Evolutionary conservation across 768 basidiomycete genomes (phyloP).

Genomic region (Inosperma sp.): DNA sequence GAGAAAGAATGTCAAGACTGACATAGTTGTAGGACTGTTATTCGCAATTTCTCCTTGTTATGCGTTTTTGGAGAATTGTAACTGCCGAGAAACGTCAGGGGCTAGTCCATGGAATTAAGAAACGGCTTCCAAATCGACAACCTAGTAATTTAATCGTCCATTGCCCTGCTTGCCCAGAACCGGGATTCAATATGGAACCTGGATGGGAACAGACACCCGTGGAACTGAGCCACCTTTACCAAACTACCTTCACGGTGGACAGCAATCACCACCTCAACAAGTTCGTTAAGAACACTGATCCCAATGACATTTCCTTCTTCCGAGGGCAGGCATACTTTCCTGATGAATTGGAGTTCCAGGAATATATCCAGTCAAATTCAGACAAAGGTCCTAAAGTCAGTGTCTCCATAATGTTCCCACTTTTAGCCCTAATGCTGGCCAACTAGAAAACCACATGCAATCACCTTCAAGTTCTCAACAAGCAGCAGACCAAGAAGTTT

Average conservation of each 20-base stretch:
- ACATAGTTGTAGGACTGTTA: constrained; percentile 13
- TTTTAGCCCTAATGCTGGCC: background rate
- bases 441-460: constrained; percentile 20
- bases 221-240: constrained; percentile 14
- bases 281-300: no score
- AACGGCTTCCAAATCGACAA: constrained; percentile 11
- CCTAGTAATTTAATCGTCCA: no score
- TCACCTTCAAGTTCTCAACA: constrained; percentile 23
- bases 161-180: no score
- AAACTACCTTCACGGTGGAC: constrained; percentile 10
- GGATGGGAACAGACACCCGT: constrained; percentile 5
- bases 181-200: no score
- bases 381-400: background rate
- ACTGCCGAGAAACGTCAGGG: constrained; percentile 14
- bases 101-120: constrained; percentile 20
- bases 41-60: no score
- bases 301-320: constrained; percentile 20
- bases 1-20: background rate
- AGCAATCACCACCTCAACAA: no score
- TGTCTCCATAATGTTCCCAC: no score
- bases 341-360: constrained; percentile 6
- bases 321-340: constrained; percentile 18
- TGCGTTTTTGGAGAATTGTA: constrained; percentile 19
- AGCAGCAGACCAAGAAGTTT: constrained; percentile 25
- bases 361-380: constrained; percentile 6